Conservation (phyloP, 495 filamentous ascomycete species). For the Podospora bellae-mahoneyi region DNA sequence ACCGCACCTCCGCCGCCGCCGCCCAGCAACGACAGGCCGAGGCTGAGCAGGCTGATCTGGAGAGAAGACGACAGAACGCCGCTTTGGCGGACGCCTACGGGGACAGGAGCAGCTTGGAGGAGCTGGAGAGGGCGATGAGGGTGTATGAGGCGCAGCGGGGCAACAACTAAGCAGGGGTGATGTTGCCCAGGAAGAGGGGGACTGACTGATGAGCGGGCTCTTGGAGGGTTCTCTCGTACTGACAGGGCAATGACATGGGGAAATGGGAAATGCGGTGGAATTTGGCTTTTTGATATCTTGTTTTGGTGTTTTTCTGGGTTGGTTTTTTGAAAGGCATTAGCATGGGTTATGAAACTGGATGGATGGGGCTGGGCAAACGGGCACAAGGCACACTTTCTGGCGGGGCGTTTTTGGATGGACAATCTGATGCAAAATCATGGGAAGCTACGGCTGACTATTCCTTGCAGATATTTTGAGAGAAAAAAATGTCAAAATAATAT, state of each 20-base stretch:
- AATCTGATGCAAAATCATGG: neutral
- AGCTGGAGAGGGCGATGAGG: constrained; percentile 57
- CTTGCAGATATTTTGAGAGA: neutral
- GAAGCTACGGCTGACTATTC: neutral
- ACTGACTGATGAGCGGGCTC: neutral
- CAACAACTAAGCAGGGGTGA: constrained; percentile 22
- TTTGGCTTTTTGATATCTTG: neutral
- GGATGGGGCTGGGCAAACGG: neutral
- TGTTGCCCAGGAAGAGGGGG: neutral
- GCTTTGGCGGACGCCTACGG: constrained; percentile 55
- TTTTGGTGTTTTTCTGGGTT: neutral
- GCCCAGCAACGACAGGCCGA: constrained; percentile 23
- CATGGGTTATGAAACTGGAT: neutral
- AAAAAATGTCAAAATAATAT: neutral
- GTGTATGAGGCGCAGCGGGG: constrained; percentile 44
- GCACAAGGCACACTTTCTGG: neutral
- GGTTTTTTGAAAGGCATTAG: neutral
- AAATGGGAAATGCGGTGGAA: neutral
- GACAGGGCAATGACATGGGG: neutral
- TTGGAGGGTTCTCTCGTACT: neutral
- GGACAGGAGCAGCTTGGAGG: constrained; percentile 53
- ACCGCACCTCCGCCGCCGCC: constrained; percentile 27
- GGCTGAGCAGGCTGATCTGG: constrained; percentile 25
- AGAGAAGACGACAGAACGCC: constrained; percentile 27
- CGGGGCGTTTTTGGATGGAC: neutral